phyloP scores from a whole-genome alignment of 352 stramenopile genomes.

The Phytophthora pistaciae region DNA sequence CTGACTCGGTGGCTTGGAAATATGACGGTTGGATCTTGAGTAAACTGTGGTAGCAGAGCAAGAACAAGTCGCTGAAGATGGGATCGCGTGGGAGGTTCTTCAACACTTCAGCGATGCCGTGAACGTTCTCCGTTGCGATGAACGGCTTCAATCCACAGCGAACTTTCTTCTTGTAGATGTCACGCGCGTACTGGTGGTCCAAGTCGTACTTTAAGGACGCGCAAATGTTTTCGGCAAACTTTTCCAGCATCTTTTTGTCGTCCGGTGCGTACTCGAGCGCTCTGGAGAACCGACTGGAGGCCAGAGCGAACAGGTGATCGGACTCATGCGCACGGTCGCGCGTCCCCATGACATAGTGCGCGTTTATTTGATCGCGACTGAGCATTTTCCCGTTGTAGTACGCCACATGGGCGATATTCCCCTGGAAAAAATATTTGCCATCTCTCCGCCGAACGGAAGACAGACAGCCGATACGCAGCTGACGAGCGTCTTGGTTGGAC shows the following conservation, averaged over 20 bases:
- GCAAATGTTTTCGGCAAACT: constrained; percentile 85
- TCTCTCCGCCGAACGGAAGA: constrained; percentile 67
- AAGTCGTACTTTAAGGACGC: constrained; percentile 85
- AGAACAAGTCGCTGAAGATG: constrained; percentile 83
- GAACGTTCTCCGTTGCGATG: constrained; percentile 64
- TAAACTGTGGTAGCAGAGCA: constrained; percentile 69
- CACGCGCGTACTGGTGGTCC: constrained; percentile 68
- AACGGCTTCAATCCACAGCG: constrained; percentile 67
- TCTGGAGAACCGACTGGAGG: constrained; percentile 70
- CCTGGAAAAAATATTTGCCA: constrained; percentile 90
- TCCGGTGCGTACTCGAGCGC: constrained; percentile 70
- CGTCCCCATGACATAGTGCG: constrained; percentile 78
- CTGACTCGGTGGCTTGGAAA: constrained; percentile 63
- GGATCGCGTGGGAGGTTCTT: constrained; percentile 79
- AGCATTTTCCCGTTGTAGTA: constrained; percentile 79
- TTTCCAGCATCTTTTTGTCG: constrained; percentile 70
- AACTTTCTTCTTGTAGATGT: constrained; percentile 88
- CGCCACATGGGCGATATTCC: constrained; percentile 83
- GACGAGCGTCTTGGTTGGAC: constrained; percentile 52
- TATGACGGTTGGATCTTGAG: constrained; percentile 63
- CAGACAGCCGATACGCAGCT: constrained; percentile 81
- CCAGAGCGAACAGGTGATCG: constrained; percentile 82
- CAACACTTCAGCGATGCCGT: constrained; percentile 85
- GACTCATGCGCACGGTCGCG: constrained; percentile 69
- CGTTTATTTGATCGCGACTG: constrained; percentile 73